Percentiles rank a stretch among this genome's conserved stretches.
phyloP scores from a whole-genome alignment of 352 stramenopile species.

The Achlya hypogyna region DNA sequence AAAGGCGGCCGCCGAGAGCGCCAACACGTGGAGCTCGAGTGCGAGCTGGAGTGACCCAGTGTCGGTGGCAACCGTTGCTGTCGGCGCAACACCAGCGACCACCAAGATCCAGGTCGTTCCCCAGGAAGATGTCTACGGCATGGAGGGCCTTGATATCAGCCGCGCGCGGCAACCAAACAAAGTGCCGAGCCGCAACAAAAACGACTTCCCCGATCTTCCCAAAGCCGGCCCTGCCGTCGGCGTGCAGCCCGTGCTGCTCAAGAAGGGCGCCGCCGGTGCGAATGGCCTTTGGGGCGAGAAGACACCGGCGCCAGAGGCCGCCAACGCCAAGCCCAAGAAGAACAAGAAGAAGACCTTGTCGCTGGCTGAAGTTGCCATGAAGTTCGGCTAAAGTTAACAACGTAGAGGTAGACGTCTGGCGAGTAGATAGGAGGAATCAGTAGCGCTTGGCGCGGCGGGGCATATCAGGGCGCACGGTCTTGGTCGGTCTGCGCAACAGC shows the following conservation, averaged over 20 bases:
- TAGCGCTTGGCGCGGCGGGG: neutral
- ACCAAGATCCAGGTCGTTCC: slow-evolving; percentile 61
- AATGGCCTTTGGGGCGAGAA: neutral
- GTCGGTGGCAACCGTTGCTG: slow-evolving; percentile 6
- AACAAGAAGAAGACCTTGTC: slow-evolving; percentile 82
- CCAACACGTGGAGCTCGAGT: slow-evolving; percentile 37
- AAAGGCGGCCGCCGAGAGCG: neutral
- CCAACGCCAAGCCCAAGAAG: slow-evolving; percentile 49
- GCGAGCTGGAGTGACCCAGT: slow-evolving; percentile 40
- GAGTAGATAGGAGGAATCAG: no score
- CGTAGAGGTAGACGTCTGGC: no score
- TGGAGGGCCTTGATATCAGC: slow-evolving; percentile 34
- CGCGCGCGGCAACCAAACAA: slow-evolving; percentile 25
- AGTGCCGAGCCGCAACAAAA: slow-evolving; percentile 35
- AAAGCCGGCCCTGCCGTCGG: slow-evolving; percentile 43
- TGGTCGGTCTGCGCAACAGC: no score
- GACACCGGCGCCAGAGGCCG: neutral
- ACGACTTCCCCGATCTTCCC: slow-evolving; percentile 70
- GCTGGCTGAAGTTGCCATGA: slow-evolving; percentile 71
- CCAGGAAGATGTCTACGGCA: slow-evolving; percentile 24
- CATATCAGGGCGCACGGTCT: no score
- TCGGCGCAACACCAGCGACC: slow-evolving; percentile 20
- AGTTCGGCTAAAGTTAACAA: slow-evolving; percentile 70
- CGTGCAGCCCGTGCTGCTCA: slow-evolving; percentile 40
- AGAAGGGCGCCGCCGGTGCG: neutral